Base-by-base conservation (phyloP, 345 rosid genomes). In the Linum usitatissimum region DNA sequence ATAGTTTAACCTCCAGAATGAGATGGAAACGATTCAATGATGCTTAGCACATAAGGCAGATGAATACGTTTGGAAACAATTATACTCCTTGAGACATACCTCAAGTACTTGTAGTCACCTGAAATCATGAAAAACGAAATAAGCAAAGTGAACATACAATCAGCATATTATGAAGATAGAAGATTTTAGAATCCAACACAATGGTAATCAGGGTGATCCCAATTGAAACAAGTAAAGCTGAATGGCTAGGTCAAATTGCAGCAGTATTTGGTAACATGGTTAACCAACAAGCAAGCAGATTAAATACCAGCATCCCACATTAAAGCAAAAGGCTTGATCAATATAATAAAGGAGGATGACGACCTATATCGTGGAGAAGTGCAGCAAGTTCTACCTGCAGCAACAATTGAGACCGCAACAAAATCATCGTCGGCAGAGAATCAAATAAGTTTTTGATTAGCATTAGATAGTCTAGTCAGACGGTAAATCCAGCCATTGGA, bases 361-460 rank as follows among this genome's bases (percentile, higher is more conserved):
- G 4, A 85, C 89, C 95, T 55, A 91, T 76, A 58, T 91, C 97
- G 68, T 91, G 96, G 61, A 91, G 91, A 75, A 91, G 89, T 19
- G 97, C 93, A 65, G 96, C 87, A 57, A 87, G 85, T 79, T 91
- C 93, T 14, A 84, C 87, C 94, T 84, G 81, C 38, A 71, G 69
- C 34, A 53, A 71, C 31, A 58, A 77, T 66, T n/a, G n/a, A n/a
- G 55, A 12, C 1, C n/a, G 68, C 6, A 39, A 18, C 54, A 39
- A 15, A 31, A 28, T 23, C 55, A 65, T 20, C 19, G 36, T 31
- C 36, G 36, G 36, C 36, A 31, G 36, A 31, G 36, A 31, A n/a
- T n/a, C n/a, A n/a, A n/a, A n/a, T n/a, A n/a, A n/a, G n/a, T n/a
- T n/a, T n/a, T n/a, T n/a, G n/a, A n/a, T n/a, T n/a, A n/a, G n/a